Evolutionary conservation across 768 basidiomycete genomes (phyloP).

Genomic region (Suillus alpinus): DNA sequence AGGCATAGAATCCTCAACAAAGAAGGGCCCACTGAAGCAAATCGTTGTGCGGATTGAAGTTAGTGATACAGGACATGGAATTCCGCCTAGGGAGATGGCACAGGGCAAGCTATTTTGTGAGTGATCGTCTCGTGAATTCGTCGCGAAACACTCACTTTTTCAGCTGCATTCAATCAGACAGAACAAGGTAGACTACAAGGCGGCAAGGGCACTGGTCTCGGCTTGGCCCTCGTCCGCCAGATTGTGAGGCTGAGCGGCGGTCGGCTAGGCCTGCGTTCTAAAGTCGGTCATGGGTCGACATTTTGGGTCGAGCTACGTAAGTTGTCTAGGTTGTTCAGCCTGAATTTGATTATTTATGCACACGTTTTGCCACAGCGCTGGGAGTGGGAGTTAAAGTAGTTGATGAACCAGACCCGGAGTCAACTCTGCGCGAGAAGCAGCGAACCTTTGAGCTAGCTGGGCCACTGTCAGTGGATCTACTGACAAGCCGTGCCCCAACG

Average conservation of each 20-base stretch:
- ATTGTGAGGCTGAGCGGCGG: conserved; percentile 77
- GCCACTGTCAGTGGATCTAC: conserved; percentile 24
- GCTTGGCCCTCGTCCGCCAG: conserved; percentile 72
- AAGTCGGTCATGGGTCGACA: conserved; percentile 69
- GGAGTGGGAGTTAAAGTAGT: conserved; percentile 62
- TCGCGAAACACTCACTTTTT: conserved; percentile 9
- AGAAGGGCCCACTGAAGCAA: conserved; percentile 40
- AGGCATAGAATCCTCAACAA: not conserved
- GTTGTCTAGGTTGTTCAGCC: conserved; percentile 15
- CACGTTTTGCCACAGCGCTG: conserved; percentile 38
- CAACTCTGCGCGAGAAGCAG: conserved; percentile 19
- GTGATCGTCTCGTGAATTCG: conserved; percentile 21
- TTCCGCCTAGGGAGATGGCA: conserved; percentile 62
- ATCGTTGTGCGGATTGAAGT: conserved; percentile 87
- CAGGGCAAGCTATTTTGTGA: conserved; percentile 70
- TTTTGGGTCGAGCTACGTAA: conserved; percentile 84
- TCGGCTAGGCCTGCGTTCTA: conserved; percentile 65
- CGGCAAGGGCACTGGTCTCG: conserved; percentile 71
- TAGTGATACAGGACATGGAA: conserved; percentile 70
- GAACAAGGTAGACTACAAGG: conserved; percentile 74
- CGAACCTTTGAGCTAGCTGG: conserved; percentile 21
- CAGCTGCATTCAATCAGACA: conserved; percentile 77
- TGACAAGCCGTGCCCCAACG: conserved; percentile 13
- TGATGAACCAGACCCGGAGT: conserved; percentile 24
- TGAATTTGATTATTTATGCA: conserved; percentile 5